phyloP scores from a whole-genome alignment of 768 basidiomycete species.

The Tubosaeta sp. region DNA sequence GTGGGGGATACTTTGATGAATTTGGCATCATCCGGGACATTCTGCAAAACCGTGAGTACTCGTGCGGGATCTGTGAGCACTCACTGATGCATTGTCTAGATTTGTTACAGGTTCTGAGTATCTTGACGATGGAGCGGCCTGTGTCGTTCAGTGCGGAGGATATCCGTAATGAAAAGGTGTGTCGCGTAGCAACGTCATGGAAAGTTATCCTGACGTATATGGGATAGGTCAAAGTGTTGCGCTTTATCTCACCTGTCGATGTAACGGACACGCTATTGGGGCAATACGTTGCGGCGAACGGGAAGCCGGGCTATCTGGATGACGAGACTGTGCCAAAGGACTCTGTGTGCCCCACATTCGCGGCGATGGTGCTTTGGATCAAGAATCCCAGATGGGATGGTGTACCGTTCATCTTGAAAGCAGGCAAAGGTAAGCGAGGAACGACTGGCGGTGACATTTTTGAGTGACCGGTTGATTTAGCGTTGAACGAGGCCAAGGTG shows the following conservation, averaged over 20 bases:
- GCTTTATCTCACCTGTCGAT: conserved; percentile 81
- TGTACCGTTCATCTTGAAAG: conserved; percentile 97
- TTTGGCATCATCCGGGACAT: conserved; percentile 99
- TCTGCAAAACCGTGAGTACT: conserved; percentile 89
- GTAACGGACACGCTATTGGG: conserved; percentile 81
- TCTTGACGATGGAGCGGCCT: conserved; percentile 96
- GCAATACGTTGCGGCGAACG: conserved; percentile 84
- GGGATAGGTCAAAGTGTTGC: conserved; percentile 88
- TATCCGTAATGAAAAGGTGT: conserved; percentile 96
- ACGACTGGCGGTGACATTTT: conserved; percentile 5
- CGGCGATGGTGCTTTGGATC: conserved; percentile 86
- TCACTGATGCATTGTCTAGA: conserved; percentile 48
- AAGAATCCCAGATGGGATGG: conserved; percentile 98
- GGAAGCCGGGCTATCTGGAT: conserved; percentile 99
- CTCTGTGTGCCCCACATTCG: conserved; percentile 93
- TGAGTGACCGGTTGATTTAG: conserved; percentile 37
- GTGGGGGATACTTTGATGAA: conserved; percentile 99
- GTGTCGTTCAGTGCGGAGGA: conserved; percentile 97
- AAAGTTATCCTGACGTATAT: conserved; percentile 15
- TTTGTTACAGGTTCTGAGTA: conserved; percentile 88
- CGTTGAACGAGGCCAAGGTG: conserved; percentile 97
- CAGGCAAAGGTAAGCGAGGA: conserved; percentile 78
- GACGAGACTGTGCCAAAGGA: conserved; percentile 91
- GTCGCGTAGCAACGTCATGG: conserved; percentile 4
- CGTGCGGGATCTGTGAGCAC: conserved; percentile 4